Base-by-base conservation (phyloP, 202 grass and related monocot genomes). In the Digitaria exilis region DNA sequence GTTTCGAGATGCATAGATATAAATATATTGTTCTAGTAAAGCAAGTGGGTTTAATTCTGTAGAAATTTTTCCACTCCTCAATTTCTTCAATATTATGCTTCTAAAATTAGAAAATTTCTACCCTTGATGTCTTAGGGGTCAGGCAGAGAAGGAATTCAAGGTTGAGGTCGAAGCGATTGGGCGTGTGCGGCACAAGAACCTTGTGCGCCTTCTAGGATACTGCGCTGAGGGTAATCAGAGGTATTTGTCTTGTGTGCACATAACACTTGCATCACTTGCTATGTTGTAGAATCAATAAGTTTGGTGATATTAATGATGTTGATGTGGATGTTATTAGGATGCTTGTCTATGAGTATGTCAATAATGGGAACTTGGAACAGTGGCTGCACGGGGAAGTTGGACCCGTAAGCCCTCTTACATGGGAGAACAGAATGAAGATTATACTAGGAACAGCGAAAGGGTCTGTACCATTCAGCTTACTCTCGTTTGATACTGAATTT, bases 151-250 rank as follows among this genome's bases (percentile, higher is more conserved):
- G 74, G 95, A 98, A 87, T 98, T 98, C 83, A 90, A 98, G 86
- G 95, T 98, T 11, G 95, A 98, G 85, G 95, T 98, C 0, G 95
- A 98, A 94, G 92, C 95, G 22, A 98, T 98, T 49, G 95, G 95
- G 26, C 92, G 95, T 16, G 95, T 98, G 73, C 92, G 90, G 9
- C 95, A 98, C 66, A 98, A 98, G 87, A 89, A 95, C 48, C 82
- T 97, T 17, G 95, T 87, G 12, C 88, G 92, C 69, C 82, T 98
- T 50, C 78, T 98, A 26, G 95, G 95, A 45, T 98, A 91, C 35
- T 93, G 95, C 79, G 92, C 89, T 8, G 87, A 98, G 86, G 92
- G 95, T 46, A 88, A 80, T 70, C 90, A 93, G 39, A 98, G 95
- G 95, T 98, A 91, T 46, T 46, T 42, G 4, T 66, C 51, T 46